These are phyloP conservation scores for Raddia guianensis DNA, from an alignment of 176 grass and related monocot species.

Conservation along the genomic window DNA sequence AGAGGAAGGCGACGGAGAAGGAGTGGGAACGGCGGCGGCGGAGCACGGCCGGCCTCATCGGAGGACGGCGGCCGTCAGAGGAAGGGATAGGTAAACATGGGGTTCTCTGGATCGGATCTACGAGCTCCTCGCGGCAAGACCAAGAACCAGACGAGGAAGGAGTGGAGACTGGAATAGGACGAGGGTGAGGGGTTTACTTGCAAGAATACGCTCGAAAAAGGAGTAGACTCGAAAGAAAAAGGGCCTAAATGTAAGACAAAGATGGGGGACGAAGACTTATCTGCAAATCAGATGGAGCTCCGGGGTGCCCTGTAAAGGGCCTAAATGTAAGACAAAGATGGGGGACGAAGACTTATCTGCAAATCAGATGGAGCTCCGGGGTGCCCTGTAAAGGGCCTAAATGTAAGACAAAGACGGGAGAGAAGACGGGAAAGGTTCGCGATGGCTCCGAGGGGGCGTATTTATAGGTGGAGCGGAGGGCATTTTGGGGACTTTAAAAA, in stretches of 20 bases:
- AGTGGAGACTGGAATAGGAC: conserved; percentile 26
- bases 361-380: not conserved
- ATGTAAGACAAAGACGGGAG: not conserved
- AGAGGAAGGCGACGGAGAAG: conserved; percentile 78
- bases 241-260: conserved; percentile 5
- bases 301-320: conserved; percentile 2
- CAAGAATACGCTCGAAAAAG: not conserved
- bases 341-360: conserved; percentile 45
- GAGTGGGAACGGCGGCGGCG: conserved; percentile 64
- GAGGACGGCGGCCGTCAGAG: conserved; percentile 47
- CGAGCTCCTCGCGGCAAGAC: not conserved
- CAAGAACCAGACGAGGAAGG: not conserved
- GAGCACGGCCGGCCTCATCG: conserved; percentile 55
- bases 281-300: conserved; percentile 9
- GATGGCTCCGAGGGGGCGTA: rapidly evolving
- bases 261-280: conserved; percentile 34
- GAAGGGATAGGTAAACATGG: conserved; percentile 47
- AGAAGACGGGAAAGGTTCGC: conserved; percentile 31
- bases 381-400: not conserved
- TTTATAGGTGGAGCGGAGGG: conserved; percentile 47
- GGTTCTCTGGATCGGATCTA: conserved; percentile 18
- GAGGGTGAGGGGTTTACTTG: not conserved
- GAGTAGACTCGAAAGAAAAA: not conserved
- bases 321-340: not conserved
- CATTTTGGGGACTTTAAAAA: not conserved